Base-by-base conservation (phyloP, 192 early-diverging fungal species). In the Coemansia sp. region DNA sequence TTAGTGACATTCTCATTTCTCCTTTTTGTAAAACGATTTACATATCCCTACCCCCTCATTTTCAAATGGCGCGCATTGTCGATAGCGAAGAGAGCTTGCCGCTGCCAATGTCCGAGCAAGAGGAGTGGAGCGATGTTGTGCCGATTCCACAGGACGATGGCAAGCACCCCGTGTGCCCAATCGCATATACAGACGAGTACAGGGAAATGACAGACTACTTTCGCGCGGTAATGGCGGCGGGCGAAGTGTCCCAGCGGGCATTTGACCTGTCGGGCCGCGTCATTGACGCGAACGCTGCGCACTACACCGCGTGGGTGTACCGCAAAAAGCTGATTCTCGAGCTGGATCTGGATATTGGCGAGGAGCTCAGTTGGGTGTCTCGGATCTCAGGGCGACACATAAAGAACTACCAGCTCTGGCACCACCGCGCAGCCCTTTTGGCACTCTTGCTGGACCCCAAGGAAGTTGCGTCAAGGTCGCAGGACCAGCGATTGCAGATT, bases 381-480 rank as follows among this genome's bases (percentile, higher is more conserved):
- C 74, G 78, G 12, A 85, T 94, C 64, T 86, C 90, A 4, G 66
- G 69, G 11, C 84, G 88, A 33, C 79, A 93, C 54, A 89, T 91
- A 35, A 99, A 99, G 73, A 94, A 90, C 63, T 98, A 98, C 74
- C 95, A 98, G 67, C 87, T 94, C 24, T 98, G 95, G 95, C 91
- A 84, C 46, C 76, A 73, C 65, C 64, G 67, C 29, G 68, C 65
- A 60, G 41, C 65, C 10, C 39, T 81, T 0, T 42, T 81, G 22
- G 32, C 36, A 1, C 63, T 65, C 32, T 43, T 74, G 44, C 56
- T 70, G 22, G 68, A 65, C 15, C 65, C 68, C 10, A 44, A 55
- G 46, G 37, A 53, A 2, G 52, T 46, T 0, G 38, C 36, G 18
- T 58, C 56, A 21, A 32, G 60, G 11, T 55, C 65, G 35, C 62